Percentiles rank a stretch among this genome's conserved stretches.
phyloP scores from a whole-genome alignment of 306 rosid species.

The Bauhinia variegata region DNA sequence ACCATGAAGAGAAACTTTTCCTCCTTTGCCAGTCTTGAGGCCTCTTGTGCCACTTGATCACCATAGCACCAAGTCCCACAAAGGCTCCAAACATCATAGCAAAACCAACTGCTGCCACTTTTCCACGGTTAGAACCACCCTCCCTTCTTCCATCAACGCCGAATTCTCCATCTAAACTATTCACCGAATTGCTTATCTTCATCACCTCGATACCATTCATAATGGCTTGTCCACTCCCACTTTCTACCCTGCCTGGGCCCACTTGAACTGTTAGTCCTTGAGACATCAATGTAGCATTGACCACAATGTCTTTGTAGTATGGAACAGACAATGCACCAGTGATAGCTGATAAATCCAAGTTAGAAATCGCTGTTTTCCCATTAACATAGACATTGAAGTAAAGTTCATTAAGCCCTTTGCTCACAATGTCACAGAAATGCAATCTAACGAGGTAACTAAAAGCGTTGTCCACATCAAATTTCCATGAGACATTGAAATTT shows the following conservation, averaged over 20 bases:
- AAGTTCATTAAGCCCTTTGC: constrained; percentile 49
- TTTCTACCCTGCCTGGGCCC: constrained; percentile 39
- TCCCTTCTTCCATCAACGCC: constrained; percentile 51
- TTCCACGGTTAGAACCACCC: constrained; percentile 35
- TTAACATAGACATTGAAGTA: constrained; percentile 56
- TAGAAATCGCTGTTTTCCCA: constrained; percentile 45
- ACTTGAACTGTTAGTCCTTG: constrained; percentile 50
- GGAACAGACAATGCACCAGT: constrained; percentile 46
- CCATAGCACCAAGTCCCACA: constrained; percentile 68
- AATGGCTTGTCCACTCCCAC: constrained; percentile 42
- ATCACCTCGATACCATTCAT: constrained; percentile 60
- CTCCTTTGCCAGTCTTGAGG: constrained; percentile 72
- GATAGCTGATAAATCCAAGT: constrained; percentile 47
- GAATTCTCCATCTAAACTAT: constrained; percentile 64
- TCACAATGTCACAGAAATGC: constrained; percentile 64
- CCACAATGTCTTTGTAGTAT: constrained; percentile 60
- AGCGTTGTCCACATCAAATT: constrained; percentile 50
- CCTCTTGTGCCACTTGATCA: constrained; percentile 67
- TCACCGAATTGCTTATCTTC: constrained; percentile 58
- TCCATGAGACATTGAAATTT: constrained; percentile 59
- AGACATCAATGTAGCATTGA: constrained; percentile 53
- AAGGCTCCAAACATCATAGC: constrained; percentile 73
- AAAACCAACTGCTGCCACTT: constrained; percentile 61
- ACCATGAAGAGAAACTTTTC: constrained; percentile 70
- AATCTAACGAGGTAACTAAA: constrained; percentile 55